These are phyloP conservation scores for Aspergillus alliaceus DNA, from an alignment of 2,329 filamentous ascomycete species.

Conservation along the genomic window DNA sequence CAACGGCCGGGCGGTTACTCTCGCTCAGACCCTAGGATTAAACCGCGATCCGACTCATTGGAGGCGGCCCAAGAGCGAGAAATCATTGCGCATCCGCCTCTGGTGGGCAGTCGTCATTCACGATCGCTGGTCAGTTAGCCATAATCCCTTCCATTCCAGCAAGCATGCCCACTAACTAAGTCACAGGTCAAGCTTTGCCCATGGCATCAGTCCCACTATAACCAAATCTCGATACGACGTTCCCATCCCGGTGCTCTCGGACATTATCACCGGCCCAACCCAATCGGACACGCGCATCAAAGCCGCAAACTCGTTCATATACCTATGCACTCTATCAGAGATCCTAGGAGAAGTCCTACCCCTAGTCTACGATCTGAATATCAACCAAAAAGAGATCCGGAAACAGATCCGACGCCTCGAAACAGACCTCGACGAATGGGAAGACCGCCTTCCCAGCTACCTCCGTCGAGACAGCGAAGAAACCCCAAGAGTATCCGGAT, in stretches of 20 bases:
- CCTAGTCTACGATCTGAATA: slow-evolving; percentile 29
- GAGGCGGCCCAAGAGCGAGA: slow-evolving; percentile 52
- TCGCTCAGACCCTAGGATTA: slow-evolving; percentile 55
- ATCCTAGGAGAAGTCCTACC: slow-evolving; percentile 34
- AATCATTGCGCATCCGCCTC: slow-evolving; percentile 51
- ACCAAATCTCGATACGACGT: slow-evolving; percentile 48
- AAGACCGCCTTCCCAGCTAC: slow-evolving; percentile 34
- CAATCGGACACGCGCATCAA: slow-evolving; percentile 12
- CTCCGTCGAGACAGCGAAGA: slow-evolving; percentile 26
- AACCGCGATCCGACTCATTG: slow-evolving; percentile 53
- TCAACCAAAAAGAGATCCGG: slow-evolving; percentile 21
- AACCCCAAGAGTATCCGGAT: slow-evolving; percentile 43
- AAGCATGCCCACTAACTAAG: neutral
- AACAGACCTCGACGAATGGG: slow-evolving; percentile 43
- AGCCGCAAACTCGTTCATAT: slow-evolving; percentile 5
- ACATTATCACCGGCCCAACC: slow-evolving; percentile 9
- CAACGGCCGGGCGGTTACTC: slow-evolving; percentile 50
- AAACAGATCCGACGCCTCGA: slow-evolving; percentile 33
- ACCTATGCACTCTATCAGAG: slow-evolving; percentile 44
- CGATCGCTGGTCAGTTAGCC: slow-evolving; percentile 47
- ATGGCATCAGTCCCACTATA: slow-evolving; percentile 53
- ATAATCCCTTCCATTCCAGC: neutral
- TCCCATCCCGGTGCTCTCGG: slow-evolving; percentile 33
- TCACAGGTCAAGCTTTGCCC: slow-evolving; percentile 50
- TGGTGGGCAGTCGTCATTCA: slow-evolving; percentile 58